phyloP scores from a whole-genome alignment of 208 protist species.

The Leishmania gerbilli region DNA sequence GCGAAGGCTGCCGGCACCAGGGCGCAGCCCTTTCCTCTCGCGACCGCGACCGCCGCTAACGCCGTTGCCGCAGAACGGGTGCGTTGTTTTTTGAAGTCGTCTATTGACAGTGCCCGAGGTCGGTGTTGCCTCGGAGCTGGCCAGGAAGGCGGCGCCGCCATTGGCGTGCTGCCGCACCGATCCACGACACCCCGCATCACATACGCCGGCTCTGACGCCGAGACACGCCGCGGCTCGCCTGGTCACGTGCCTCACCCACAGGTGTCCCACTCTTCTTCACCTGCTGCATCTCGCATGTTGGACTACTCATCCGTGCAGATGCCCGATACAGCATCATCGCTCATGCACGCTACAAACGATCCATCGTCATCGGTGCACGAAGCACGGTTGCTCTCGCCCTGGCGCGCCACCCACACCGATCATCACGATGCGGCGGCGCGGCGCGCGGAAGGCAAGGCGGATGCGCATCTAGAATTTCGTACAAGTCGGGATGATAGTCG shows the following conservation, averaged over 20 bases:
- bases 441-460: background rate
- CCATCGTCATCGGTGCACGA: background rate
- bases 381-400: background rate
- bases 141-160: background rate
- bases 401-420: background rate
- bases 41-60: background rate
- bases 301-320: constrained; percentile 30
- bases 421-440: background rate
- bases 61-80: constrained; percentile 11
- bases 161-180: background rate
- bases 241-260: background rate
- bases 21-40: background rate
- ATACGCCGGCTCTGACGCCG: background rate
- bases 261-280: constrained; percentile 7
- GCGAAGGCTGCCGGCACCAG: background rate
- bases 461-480: background rate
- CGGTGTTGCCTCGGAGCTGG: constrained; percentile 6
- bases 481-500: background rate
- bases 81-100: constrained; percentile 17
- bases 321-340: constrained; percentile 1
- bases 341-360: background rate
- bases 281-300: constrained; percentile 22
- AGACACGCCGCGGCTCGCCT: background rate
- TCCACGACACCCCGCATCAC: background rate
- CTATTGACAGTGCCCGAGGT: constrained; percentile 16